phyloP scores from a whole-genome alignment of 2,329 filamentous ascomycete genomes.

The Alternaria triticina region DNA sequence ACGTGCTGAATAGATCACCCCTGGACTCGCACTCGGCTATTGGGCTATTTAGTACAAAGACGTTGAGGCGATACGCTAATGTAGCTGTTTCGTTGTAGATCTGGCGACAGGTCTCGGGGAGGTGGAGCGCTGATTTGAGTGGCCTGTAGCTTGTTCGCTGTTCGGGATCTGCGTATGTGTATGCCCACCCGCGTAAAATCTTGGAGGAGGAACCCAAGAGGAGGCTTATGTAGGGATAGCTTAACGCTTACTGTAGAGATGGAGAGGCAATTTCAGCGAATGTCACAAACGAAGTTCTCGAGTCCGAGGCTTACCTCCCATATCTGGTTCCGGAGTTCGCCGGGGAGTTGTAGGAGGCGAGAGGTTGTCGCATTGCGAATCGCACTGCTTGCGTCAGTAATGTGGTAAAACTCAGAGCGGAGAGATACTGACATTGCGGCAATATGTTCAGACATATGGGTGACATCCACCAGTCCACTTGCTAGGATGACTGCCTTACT shows the following conservation, averaged over 20 bases:
- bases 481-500: background rate
- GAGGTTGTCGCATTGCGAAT: background rate
- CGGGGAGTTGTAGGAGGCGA: background rate
- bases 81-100: background rate
- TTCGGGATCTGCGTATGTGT: background rate
- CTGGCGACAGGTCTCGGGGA: background rate
- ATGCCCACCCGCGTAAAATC: background rate
- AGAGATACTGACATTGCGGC: background rate
- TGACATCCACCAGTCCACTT: background rate
- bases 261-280: background rate
- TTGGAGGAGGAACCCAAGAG: too few species aligned
- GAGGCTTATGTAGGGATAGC: background rate
- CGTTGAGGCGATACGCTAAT: background rate
- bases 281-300: background rate
- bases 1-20: background rate
- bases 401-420: background rate
- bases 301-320: background rate
- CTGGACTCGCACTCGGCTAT: too few species aligned
- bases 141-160: background rate
- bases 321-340: background rate
- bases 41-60: background rate
- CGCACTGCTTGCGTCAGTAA: background rate
- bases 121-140: background rate
- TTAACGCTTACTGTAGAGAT: background rate
- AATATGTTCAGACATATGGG: background rate